A percentile compares a stretch with the other conserved stretches of the same genome.
phyloP scores from a whole-genome alignment of 805 yeast genomes.

The Starmerella bacillaris region DNA sequence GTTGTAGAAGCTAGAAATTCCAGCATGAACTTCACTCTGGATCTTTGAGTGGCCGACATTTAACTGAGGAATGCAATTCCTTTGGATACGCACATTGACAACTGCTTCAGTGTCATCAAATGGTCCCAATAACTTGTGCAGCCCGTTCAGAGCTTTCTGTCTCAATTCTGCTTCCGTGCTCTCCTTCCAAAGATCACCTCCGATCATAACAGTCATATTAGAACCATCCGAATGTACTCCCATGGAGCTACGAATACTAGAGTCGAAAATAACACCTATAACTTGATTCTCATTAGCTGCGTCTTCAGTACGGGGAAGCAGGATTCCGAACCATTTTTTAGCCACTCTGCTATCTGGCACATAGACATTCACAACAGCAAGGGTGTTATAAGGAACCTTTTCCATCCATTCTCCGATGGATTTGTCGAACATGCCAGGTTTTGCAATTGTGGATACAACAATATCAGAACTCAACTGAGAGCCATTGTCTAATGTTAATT shows the following conservation, averaged over 20 bases:
- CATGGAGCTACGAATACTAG: conserved; percentile 50
- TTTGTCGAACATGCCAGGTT: conserved; percentile 8
- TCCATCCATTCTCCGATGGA: conserved; percentile 6
- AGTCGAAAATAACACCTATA: conserved; percentile 80
- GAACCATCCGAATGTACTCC: conserved; percentile 26
- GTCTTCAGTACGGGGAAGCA: conserved; percentile 45
- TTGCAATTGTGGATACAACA: conserved; percentile 13
- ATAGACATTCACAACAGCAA: conserved; percentile 55
- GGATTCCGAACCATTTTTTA: conserved; percentile 64
- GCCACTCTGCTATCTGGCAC: conserved; percentile 27
- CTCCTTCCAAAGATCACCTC: conserved; percentile 48
- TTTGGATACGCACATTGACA: conserved; percentile 25
- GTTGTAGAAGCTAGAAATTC: conserved; percentile 24
- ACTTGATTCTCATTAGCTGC: conserved; percentile 35
- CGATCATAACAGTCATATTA: conserved; percentile 76
- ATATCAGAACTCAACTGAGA: conserved; percentile 4
- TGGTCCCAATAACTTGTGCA: conserved; percentile 26
- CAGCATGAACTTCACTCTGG: conserved; percentile 23
- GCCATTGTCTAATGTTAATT: conserved; percentile 2
- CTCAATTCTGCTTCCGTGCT: conserved; percentile 16
- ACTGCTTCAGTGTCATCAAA: conserved; percentile 20
- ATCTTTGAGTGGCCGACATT: conserved; percentile 45
- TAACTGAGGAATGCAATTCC: conserved; percentile 63
- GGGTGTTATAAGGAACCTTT: conserved; percentile 35
- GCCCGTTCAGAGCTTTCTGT: conserved; percentile 24